phyloP scores from a whole-genome alignment of 495 filamentous ascomycete genomes.

The Halenospora varia region DNA sequence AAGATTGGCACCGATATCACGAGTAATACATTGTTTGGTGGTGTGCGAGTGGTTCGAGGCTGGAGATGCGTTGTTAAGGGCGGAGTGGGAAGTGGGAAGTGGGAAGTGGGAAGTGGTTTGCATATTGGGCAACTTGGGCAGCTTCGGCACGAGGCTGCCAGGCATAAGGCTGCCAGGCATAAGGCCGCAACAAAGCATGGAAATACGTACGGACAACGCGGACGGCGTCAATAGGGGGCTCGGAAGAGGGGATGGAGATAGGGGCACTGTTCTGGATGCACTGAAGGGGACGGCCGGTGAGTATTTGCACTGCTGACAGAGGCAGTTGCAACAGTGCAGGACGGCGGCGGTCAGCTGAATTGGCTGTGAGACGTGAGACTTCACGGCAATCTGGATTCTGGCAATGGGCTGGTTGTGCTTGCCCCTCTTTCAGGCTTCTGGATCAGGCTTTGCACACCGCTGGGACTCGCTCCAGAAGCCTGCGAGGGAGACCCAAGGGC shows the following conservation, averaged over 20 bases:
- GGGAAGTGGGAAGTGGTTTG: too few species aligned
- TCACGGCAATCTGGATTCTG: neutral
- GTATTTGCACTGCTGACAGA: too few species aligned
- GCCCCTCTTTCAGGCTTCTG: slow-evolving; percentile 19
- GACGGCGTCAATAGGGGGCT: neutral
- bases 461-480: neutral
- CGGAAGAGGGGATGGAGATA: neutral
- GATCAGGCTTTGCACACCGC: slow-evolving; percentile 19
- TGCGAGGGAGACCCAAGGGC: neutral
- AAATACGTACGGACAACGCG: too few species aligned
- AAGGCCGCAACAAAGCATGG: slow-evolving; percentile 3
- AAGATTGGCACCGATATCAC: too few species aligned
- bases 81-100: neutral
- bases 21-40: too few species aligned
- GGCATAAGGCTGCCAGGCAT: too few species aligned
- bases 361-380: too few species aligned
- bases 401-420: neutral
- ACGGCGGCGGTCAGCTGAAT: too few species aligned
- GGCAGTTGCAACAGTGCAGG: too few species aligned
- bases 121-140: slow-evolving; percentile 6
- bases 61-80: neutral
- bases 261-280: too few species aligned
- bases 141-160: slow-evolving; percentile 5
- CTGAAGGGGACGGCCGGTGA: too few species aligned
- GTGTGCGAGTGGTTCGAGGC: neutral